These are phyloP conservation scores for Lactarius hengduanensis DNA, from an alignment of 768 basidiomycete genomes.

Conservation along the genomic window DNA sequence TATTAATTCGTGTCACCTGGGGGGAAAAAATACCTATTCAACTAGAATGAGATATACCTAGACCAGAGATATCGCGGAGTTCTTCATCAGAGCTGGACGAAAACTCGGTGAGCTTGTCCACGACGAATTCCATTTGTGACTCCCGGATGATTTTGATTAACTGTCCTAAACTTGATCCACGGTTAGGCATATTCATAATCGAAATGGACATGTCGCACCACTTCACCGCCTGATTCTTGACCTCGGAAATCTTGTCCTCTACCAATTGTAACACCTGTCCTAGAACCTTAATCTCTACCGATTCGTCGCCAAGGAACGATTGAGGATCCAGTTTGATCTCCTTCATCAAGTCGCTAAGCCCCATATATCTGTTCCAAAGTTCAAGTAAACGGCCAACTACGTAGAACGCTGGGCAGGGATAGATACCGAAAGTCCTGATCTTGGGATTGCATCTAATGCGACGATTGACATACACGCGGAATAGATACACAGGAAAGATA, in stretches of 20 bases:
- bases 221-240: constrained; percentile 96
- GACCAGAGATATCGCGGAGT: constrained; percentile 87
- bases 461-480: constrained; percentile 12
- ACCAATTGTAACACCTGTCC: constrained; percentile 82
- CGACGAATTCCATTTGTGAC: constrained; percentile 77
- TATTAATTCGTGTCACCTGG: constrained; percentile 35
- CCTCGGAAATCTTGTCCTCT: constrained; percentile 95
- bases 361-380: constrained; percentile 77
- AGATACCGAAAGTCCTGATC: constrained; percentile 90
- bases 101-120: constrained; percentile 86
- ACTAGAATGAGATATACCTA: constrained; percentile 54
- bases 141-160: constrained; percentile 88
- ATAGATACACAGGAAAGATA: constrained; percentile 30
- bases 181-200: not conserved
- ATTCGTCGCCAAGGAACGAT: constrained; percentile 81
- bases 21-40: not conserved
- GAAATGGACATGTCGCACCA: constrained; percentile 52
- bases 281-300: constrained; percentile 80
- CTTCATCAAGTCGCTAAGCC: constrained; percentile 88
- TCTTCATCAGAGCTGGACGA: constrained; percentile 89
- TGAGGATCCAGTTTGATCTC: constrained; percentile 79
- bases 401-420: constrained; percentile 29
- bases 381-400: constrained; percentile 24
- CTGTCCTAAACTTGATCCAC: constrained; percentile 66
- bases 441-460: constrained; percentile 75